A percentile compares a stretch with the other conserved stretches of the same genome.
Conservation (phyloP, 257 asterid genomes). For the Salvia miltiorrhiza region DNA sequence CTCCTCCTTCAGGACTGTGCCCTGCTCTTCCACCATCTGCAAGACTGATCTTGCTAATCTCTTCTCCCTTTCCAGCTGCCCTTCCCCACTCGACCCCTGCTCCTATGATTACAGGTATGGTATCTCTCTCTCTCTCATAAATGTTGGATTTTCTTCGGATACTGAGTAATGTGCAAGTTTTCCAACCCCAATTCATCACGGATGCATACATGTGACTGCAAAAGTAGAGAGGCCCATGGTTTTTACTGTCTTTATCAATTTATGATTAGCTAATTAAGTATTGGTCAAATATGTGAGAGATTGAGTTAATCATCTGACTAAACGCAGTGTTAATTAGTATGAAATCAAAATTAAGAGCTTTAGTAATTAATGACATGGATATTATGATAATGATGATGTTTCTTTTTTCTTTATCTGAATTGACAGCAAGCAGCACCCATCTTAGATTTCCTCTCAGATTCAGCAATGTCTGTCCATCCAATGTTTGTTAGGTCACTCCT, state of each 20-base stretch:
- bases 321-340: neutral
- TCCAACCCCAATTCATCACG: neutral
- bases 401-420: neutral
- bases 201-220: neutral
- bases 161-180: conserved; percentile 12
- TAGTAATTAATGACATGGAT: neutral
- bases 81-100: conserved; percentile 47
- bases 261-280: neutral
- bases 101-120: conserved; percentile 54
- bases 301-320: neutral
- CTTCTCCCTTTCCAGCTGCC: conserved; percentile 49
- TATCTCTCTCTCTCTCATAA: neutral
- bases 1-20: conserved; percentile 39
- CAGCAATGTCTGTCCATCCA: conserved; percentile 13
- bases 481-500: neutral
- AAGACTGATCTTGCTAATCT: conserved; percentile 35
- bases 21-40: conserved; percentile 49
- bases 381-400: neutral
- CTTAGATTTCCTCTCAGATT: too few species aligned
- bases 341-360: neutral
- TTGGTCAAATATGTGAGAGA: neutral
- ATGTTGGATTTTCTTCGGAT: neutral
- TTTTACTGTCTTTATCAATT: neutral
- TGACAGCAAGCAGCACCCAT: conserved; percentile 9
- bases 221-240: neutral